These are phyloP conservation scores for Solanum chilense DNA, from an alignment of 257 asterid genomes.

Conservation along the genomic window DNA sequence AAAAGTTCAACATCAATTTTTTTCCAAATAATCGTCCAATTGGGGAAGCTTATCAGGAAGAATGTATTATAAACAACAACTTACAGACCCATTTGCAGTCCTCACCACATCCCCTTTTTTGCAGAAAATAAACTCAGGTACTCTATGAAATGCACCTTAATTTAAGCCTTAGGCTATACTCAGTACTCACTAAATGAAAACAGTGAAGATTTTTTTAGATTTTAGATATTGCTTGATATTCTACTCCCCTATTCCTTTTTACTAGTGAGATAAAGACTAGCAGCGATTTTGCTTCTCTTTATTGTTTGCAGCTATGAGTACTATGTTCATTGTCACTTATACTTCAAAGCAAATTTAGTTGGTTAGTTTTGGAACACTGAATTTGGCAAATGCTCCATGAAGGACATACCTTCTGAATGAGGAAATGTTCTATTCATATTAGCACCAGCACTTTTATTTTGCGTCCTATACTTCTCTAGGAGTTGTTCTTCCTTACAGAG, in stretches of 20 bases:
- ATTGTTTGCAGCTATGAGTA: background rate
- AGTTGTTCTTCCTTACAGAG: background rate
- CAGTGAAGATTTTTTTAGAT: background rate
- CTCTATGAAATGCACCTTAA: background rate
- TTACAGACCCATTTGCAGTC: background rate
- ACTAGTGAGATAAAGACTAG: background rate
- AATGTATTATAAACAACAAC: background rate
- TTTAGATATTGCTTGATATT: background rate
- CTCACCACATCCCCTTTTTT: background rate
- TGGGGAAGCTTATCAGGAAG: background rate
- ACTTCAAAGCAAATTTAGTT: background rate
- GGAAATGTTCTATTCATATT: background rate
- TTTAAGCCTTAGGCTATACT: background rate
- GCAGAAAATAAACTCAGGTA: background rate
- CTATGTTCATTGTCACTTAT: background rate
- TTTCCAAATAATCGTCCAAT: background rate
- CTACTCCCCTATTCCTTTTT: background rate
- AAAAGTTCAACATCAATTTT: background rate
- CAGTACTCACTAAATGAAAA: background rate
- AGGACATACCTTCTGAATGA: background rate
- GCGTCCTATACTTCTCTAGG: background rate
- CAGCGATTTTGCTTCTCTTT: background rate
- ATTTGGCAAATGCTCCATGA: background rate
- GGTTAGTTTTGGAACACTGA: background rate
- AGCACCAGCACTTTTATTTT: background rate